These are phyloP conservation scores for Colletotrichum sp. DNA, from an alignment of 2,329 filamentous ascomycete genomes.

Conservation along the genomic window DNA sequence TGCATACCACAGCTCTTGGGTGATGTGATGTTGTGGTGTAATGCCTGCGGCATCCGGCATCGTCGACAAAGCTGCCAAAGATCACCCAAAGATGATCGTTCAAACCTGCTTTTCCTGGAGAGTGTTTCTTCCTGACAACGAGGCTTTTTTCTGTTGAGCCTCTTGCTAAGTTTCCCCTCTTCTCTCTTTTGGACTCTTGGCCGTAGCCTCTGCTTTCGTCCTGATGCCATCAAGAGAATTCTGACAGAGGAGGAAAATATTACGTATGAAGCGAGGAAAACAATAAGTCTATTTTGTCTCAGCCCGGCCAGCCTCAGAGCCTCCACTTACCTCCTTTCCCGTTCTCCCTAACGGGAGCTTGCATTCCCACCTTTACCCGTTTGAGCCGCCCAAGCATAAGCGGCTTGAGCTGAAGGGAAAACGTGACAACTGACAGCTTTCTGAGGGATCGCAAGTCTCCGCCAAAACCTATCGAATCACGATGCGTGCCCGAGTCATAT, in stretches of 20 bases:
- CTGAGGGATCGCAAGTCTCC: background rate
- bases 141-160: background rate
- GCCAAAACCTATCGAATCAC: background rate
- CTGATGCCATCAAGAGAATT: background rate
- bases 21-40: background rate
- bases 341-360: background rate
- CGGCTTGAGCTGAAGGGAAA: background rate
- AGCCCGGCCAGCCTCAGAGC: background rate
- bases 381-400: background rate
- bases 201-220: background rate
- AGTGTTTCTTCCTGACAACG: background rate
- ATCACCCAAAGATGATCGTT: background rate
- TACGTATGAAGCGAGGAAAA: background rate
- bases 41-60: background rate
- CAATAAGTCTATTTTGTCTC: slow-evolving; percentile 2
- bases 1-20: background rate
- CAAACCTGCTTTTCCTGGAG: background rate
- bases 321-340: slow-evolving; percentile 5
- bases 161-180: background rate
- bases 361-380: background rate
- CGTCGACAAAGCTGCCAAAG: background rate
- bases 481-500: background rate
- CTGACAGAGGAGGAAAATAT: background rate
- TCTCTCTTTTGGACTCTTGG: background rate
- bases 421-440: background rate